Evolutionary conservation across 2,329 filamentous ascomycete genomes (phyloP).

Genomic region (Salinomyces thailandicus): DNA sequence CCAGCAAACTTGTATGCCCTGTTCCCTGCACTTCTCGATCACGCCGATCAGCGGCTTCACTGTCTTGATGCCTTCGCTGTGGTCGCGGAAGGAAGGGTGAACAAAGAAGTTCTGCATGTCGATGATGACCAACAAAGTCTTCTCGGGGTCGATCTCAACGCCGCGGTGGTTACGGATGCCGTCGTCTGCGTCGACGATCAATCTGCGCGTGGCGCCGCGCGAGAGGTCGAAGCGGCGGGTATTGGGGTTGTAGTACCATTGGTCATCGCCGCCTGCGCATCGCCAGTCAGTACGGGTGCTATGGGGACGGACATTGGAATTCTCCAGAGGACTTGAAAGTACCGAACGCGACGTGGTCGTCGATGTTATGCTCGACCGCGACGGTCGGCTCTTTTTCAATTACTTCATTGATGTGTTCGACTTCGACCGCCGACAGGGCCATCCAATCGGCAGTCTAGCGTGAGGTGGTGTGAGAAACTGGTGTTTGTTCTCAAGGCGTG

Average conservation of each 20-base stretch:
- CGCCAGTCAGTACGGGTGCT: constrained; percentile 2
- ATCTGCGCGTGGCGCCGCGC: constrained; percentile 27
- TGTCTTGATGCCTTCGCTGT: constrained; percentile 23
- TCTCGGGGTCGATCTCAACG: constrained; percentile 31
- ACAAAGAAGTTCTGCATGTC: constrained; percentile 39
- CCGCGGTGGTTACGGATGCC: constrained; percentile 31
- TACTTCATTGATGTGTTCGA: constrained; percentile 20
- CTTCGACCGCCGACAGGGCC: constrained; percentile 22
- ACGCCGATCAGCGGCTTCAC: constrained; percentile 29
- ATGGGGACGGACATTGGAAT: neutral
- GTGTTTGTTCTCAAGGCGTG: neutral
- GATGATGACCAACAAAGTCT: constrained; percentile 30
- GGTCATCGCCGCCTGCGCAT: constrained; percentile 26
- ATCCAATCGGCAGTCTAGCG: constrained; percentile 12
- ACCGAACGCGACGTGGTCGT: constrained; percentile 31
- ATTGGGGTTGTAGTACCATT: constrained; percentile 33
- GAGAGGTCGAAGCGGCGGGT: constrained; percentile 34
- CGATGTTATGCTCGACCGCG: constrained; percentile 23
- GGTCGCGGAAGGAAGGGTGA: constrained; percentile 23
- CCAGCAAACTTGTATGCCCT: constrained; percentile 32
- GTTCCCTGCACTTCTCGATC: constrained; percentile 31
- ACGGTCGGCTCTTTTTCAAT: constrained; percentile 12
- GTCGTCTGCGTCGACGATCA: constrained; percentile 33
- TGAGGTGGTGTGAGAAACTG: no score
- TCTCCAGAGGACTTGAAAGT: constrained; percentile 11